Conservation (phyloP, 202 grass and related monocot species). For the Digitaria exilis region DNA sequence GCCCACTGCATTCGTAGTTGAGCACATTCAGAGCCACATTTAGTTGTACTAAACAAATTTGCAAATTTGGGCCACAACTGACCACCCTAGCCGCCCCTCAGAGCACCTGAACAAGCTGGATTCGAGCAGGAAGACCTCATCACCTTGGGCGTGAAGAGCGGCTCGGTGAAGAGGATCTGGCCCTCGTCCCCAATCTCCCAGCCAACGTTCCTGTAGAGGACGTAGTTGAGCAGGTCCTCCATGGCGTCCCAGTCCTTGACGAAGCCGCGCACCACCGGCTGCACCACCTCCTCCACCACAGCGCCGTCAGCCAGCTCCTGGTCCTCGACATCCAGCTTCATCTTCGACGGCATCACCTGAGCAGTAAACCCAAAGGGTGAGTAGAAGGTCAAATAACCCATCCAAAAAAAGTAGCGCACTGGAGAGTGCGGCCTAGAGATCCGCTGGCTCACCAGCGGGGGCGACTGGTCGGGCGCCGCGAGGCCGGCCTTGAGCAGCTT, state of each 20-base stretch:
- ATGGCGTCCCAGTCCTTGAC: slow-evolving; percentile 98
- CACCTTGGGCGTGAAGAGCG: slow-evolving; percentile 93
- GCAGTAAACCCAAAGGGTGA: neutral
- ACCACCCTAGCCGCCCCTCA: no score
- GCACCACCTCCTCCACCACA: slow-evolving; percentile 71
- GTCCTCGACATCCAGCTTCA: slow-evolving; percentile 79
- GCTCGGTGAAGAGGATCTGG: slow-evolving; percentile 94
- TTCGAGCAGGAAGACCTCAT: neutral
- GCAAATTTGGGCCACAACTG: neutral
- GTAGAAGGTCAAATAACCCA: neutral
- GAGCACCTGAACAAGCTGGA: neutral
- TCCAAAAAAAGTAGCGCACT: neutral
- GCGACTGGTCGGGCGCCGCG: slow-evolving; percentile 83
- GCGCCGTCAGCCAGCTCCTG: slow-evolving; percentile 52
- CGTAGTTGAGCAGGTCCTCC: slow-evolving; percentile 91
- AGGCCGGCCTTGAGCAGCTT: slow-evolving; percentile 98
- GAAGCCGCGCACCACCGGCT: slow-evolving; percentile 90
- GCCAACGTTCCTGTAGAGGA: slow-evolving; percentile 85
- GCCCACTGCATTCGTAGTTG: neutral
- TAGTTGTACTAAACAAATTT: neutral
- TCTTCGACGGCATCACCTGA: slow-evolving; percentile 96
- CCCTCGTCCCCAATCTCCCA: slow-evolving; percentile 99
- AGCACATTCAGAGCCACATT: neutral
- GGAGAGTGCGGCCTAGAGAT: neutral
- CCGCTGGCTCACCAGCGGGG: slow-evolving; percentile 60